Evolutionary conservation across 257 asterid species (phyloP), one percentile per base, ranked within the genome.

Genomic region (Solanum neorickii): DNA sequence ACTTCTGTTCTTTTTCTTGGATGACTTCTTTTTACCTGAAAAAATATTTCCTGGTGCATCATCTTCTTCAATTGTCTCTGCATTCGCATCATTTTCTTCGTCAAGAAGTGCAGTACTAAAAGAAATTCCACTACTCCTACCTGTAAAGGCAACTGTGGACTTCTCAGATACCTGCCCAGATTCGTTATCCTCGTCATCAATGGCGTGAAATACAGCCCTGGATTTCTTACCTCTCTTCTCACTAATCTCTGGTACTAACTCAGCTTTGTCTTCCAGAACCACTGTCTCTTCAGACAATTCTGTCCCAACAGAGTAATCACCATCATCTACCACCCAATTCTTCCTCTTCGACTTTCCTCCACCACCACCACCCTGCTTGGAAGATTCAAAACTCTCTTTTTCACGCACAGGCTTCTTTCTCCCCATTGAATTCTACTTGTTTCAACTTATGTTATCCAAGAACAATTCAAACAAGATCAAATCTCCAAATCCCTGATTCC

Each of bases 1-100:
- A 91, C 70, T 87, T 27, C 42, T 83, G 90, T 85, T 92, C 92
- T 93, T 94, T 95, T 95, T 95, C 91, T 92, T 95, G 72, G 98
- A 93, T 8, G 98, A 90, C 89, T 95, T 97, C 94, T 93, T 96
- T 87, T 95, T 96, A 35, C 98, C 98, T 56, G 98, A 93, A 89
- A 97, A 95, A 78, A 86, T 87, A 88, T 92, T 69, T 23, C 27
- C 91, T 1, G 89, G 73, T 10, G 65, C 87, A 87, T 94, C 95
- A 86, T 85, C 94, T 89, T 90, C 94, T 87, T 83, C 93, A 41
- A 78, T 90, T 85, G 86, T 83, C 89, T 90, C 93, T 84, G 86
- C 82, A 88, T 86, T 90, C 23, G 91, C 94, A 18, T 89, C 93
- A 86, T 89, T 88, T 59, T 91, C 94, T 78, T 90, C 94, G 62